Evolutionary conservation across 1,139 yeast species (phyloP), one percentile per base, ranked within the genome.

Genomic region (Blastobotrys petasosporus): DNA sequence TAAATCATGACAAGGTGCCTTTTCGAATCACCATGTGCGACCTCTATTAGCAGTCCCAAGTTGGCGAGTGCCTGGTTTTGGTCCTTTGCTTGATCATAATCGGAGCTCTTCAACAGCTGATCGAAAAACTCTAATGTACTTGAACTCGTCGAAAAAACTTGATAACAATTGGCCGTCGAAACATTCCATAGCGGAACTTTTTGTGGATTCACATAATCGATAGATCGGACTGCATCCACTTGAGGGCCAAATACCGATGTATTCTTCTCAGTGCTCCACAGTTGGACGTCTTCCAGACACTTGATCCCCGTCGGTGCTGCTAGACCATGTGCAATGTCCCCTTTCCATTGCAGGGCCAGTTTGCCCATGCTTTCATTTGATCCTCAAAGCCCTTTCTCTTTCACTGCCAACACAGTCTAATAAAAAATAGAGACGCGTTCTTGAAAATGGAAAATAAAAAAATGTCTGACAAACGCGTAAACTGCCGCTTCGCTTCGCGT

Each of bases 101-200:
- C 41, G 8, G 47, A 36, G 8, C 51, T 40, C 4, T 49, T 50
- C 1, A 54, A 51, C 32, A 61, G 46, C 32, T 53, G 45, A 20
- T 52, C 43, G 41, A 62, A 61, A 41, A 52, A 62, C 42, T 36
- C 36, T 13, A 25, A 31, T 6, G 61, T 50, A 4, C n/a, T 12
- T 9, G 44, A 42, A 30, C 52, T 51, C 5, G 39, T 44, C 8
- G 58, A 42, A 38, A 48, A 49, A 12, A 62, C 59, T 13, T 49
- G 48, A 37, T 58, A 38, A 5, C 60, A 55, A 6, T 61, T 58
- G 9, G 47, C 41, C 6, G 33, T 20, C 9, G 20, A 7, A 6
- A 62, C 44, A 8, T 51, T 38, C 60, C 63, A 60, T 12, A 58
- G 37, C 9, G 64, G 63, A 4, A 61, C 37, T 32, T 46, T 39